A percentile compares a stretch with the other conserved stretches of the same genome.
Conservation (phyloP, 139 green algal genomes). For the Pseudopediastrum boryanum region DNA sequence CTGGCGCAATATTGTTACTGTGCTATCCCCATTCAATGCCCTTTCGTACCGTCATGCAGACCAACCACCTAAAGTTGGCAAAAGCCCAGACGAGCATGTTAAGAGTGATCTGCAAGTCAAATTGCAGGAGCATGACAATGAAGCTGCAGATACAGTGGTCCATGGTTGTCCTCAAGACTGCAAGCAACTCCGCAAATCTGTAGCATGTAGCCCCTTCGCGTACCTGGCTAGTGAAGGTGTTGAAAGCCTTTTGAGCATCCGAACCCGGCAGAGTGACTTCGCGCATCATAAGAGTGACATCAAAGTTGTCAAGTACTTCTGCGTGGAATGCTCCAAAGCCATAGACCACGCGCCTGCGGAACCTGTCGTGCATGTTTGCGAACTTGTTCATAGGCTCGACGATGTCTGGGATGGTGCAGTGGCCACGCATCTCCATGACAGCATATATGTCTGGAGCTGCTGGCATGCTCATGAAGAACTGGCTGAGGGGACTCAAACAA, state of each 20-base stretch:
- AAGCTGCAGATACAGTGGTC: too few species aligned
- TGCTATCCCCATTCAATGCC: too few species aligned
- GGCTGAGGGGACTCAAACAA: conserved; percentile 6
- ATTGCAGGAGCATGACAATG: too few species aligned
- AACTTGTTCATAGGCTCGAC: conserved; percentile 30
- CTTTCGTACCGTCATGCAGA: too few species aligned
- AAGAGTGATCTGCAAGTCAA: too few species aligned
- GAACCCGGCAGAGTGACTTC: conserved; percentile 25
- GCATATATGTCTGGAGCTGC: conserved; percentile 35
- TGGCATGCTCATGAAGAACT: conserved; percentile 22
- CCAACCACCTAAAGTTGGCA: too few species aligned
- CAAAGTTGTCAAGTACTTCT: conserved; percentile 34
- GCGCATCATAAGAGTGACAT: conserved; percentile 17
- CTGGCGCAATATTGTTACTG: too few species aligned
- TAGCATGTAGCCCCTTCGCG: conserved; percentile 9
- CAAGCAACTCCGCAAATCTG: not conserved
- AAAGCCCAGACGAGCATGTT: too few species aligned
- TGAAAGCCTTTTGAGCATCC: conserved; percentile 20
- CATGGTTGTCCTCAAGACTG: too few species aligned
- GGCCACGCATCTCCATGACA: conserved; percentile 10
- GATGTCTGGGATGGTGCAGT: conserved; percentile 24
- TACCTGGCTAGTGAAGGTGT: conserved; percentile 28
- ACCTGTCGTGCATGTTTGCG: conserved; percentile 36
- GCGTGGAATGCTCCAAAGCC: conserved; percentile 9
- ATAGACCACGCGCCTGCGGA: conserved; percentile 13